Base-by-base conservation (phyloP, 352 stramenopile genomes). In the Phytophthora multivora region DNA sequence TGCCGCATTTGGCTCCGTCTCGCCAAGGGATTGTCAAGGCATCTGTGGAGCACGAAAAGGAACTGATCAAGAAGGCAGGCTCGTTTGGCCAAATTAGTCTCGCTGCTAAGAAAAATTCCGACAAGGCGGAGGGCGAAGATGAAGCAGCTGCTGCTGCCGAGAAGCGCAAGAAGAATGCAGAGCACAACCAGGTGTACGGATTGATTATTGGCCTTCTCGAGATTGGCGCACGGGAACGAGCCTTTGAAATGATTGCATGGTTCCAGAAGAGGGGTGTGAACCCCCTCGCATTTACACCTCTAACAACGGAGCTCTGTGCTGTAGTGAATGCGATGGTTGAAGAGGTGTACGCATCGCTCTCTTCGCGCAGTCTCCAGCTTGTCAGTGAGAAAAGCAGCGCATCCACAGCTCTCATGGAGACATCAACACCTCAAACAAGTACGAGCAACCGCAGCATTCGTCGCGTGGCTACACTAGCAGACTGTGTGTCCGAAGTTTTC, bases 181-280 rank as follows among this genome's bases (percentile, higher is more conserved):
- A 70, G 15, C 69, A 88, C 48, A 93, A 93, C 54, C 86, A 95
- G 38, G 76, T 95, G 23, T 90, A 92, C 28, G 86, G 86, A 2
- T 42, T 95, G n/a, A 86, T 95, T 59, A 75, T 89, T 55, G 85
- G 86, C 0, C 71, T 95, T 51, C 69, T 95, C 6, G 86, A 93
- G 62, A 89, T 95, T 43, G 84, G 81, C 7, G 71, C 82, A 3
- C 61, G 74, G 21, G 63, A 83, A 23, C 77, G 65, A 10, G 86
- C 84, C 10, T 93, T 95, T 42, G 76, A 89, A 23, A 88, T 93
- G 75, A 93, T 93, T 47, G 61, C 73, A 47, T 92, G 81, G 84
- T 95, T 95, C 56, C 77, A 84, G 36, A 60, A 71, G 12, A 70
- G 74, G 42, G 80, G 81, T 12, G 76, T 85, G 5, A 88, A 95